These are phyloP conservation scores for Fusarium sp. DNA, from an alignment of 2,329 filamentous ascomycete species.

Conservation along the genomic window DNA sequence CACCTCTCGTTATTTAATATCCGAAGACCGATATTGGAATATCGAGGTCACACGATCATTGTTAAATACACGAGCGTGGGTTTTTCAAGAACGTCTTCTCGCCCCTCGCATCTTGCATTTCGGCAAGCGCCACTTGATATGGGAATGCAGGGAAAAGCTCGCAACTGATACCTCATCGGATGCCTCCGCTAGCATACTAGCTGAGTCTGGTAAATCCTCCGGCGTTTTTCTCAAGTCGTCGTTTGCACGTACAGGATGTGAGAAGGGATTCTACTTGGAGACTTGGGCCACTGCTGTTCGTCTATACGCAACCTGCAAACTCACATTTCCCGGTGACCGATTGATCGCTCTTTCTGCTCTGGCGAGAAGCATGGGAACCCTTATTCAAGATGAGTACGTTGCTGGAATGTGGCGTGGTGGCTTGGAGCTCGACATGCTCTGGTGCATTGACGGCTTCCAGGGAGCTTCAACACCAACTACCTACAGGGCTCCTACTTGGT, in stretches of 20 bases:
- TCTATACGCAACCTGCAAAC: not conserved
- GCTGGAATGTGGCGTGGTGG: constrained; percentile 24
- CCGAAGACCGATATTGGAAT: not conserved
- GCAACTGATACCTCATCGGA: not conserved
- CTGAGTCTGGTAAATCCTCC: no score
- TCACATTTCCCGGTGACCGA: constrained; percentile 19
- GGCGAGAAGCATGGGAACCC: constrained; percentile 6
- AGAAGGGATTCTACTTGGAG: not conserved
- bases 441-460: not conserved
- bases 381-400: constrained; percentile 17
- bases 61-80: constrained; percentile 8
- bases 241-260: not conserved
- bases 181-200: no score
- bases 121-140: constrained; percentile 11
- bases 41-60: not conserved
- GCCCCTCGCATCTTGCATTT: constrained; percentile 5
- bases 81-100: constrained; percentile 14
- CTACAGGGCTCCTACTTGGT: not conserved
- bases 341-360: constrained; percentile 15
- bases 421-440: not conserved
- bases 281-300: not conserved
- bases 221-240: not conserved
- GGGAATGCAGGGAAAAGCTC: constrained; percentile 6
- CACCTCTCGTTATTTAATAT: not conserved
- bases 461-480: not conserved